Conservation (phyloP, 768 basidiomycete genomes). For the Kockovaella imperatae region DNA sequence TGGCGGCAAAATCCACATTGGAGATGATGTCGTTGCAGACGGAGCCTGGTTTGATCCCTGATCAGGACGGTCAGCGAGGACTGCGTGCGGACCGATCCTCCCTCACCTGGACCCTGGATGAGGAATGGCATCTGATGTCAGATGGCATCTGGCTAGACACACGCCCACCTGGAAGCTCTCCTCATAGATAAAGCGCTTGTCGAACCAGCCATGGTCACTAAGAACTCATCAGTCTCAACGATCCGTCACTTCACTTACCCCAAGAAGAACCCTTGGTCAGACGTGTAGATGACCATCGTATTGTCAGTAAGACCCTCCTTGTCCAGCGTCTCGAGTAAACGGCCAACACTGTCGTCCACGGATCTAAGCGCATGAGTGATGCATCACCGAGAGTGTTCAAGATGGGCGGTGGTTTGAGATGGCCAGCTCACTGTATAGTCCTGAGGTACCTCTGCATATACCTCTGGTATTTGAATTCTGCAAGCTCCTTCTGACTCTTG, state of each 20-base stretch:
- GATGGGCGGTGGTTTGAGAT: not conserved
- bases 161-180: slow-evolving; percentile 5
- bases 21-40: slow-evolving; percentile 9
- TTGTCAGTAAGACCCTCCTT: slow-evolving; percentile 11
- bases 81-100: no score
- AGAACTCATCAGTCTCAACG: not conserved
- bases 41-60: slow-evolving; percentile 3
- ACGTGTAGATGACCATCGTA: slow-evolving; percentile 23
- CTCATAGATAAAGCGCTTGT: slow-evolving; percentile 24
- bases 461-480: slow-evolving; percentile 23
- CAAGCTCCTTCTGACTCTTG: slow-evolving; percentile 20
- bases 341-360: slow-evolving; percentile 22
- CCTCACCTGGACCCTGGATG: slow-evolving; percentile 2
- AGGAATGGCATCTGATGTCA: not conserved
- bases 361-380: slow-evolving; percentile 4
- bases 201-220: slow-evolving; percentile 28
- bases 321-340: slow-evolving; percentile 20
- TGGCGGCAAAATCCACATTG: slow-evolving; percentile 6
- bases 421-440: slow-evolving; percentile 14
- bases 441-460: slow-evolving; percentile 31
- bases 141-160: not conserved
- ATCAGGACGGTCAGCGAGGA: no score
- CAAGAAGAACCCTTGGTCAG: slow-evolving; percentile 25
- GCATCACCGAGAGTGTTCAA: not conserved
- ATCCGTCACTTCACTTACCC: slow-evolving; percentile 1